Base-by-base conservation (phyloP, 2,329 filamentous ascomycete species). In the Xylariaceae sp. region DNA sequence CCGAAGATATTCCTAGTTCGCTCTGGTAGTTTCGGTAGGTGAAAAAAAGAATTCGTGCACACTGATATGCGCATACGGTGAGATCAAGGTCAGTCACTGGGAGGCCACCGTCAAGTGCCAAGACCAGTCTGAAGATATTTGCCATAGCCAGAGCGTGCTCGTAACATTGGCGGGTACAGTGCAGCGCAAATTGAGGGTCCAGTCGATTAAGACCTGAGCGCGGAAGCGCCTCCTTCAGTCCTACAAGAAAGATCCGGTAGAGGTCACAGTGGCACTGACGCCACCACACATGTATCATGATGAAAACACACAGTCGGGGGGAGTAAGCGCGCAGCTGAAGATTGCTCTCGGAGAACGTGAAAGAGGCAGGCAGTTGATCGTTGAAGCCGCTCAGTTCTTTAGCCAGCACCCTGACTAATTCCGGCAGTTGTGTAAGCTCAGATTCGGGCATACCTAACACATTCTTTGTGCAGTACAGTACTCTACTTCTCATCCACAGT, bases 201-300 rank as follows among this genome's bases (percentile, higher is more conserved):
- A 84, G 71, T 54, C 74, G 75, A 48, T 74, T 74, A 9, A 83
- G 70, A 12, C 73, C 72, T 0, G 73, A 66, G 6, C 73, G 73
- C 2, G 81, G 75, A 0, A 84, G 70, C 0, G 81, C 78, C 40
- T 84, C 81, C 19, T 79, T 77, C 32, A 84, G 73, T 0, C 81
- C 81, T 0, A 74, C 73, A 7, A 85, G 72, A 2, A 77, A 80
- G 6, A 84, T 73, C 1, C 82, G 79, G 59, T 83, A 84, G 2
- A 85, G 71, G 63, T 85, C 82, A 60, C 81, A 81, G 61, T 84
- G 77, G 54, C 82, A 85, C 58, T 84, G 82, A 23, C 80, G 75
- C 81, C 81, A 84, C 80, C 79, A 82, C 7, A 85, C 74, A 59
- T 85, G 82, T 9, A 84, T 84, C 81, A 84, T 84, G 63, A 84